Percentiles rank a stretch among this genome's conserved stretches.
These are phyloP conservation scores for Amphibolis antarctica DNA, from an alignment of 106 monocot genomes.

Conservation along the genomic window DNA sequence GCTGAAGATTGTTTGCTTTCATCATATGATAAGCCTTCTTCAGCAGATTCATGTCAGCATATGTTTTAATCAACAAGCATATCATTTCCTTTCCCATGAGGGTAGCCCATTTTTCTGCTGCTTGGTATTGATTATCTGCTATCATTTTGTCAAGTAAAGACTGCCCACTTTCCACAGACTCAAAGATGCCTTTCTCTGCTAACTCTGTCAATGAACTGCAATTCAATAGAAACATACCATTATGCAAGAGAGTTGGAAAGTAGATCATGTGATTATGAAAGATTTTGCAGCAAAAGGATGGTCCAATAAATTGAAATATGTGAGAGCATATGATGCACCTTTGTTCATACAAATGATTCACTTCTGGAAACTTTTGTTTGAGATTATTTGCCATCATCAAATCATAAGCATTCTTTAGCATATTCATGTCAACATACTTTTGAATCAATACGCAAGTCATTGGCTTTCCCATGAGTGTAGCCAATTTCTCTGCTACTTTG, in stretches of 20 bases:
- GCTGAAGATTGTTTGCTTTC: slow-evolving; percentile 51
- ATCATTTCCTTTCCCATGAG: slow-evolving; percentile 65
- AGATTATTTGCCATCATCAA: slow-evolving; percentile 64
- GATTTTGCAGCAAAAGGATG: neutral
- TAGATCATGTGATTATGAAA: neutral
- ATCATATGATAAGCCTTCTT: slow-evolving; percentile 70
- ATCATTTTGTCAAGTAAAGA: slow-evolving; percentile 61
- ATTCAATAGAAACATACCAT: neutral
- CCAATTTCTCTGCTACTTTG: slow-evolving; percentile 79
- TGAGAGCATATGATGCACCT: slow-evolving; percentile 29
- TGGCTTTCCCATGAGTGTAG: slow-evolving; percentile 59
- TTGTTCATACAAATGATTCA: slow-evolving; percentile 55
- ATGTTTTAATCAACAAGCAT: slow-evolving; percentile 63
- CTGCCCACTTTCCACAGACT: slow-evolving; percentile 25
- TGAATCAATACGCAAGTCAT: slow-evolving; percentile 55
- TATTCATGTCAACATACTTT: slow-evolving; percentile 79
- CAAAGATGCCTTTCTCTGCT: slow-evolving; percentile 58
- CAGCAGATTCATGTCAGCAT: slow-evolving; percentile 71
- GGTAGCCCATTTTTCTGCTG: slow-evolving; percentile 77
- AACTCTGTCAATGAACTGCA: slow-evolving; percentile 67
- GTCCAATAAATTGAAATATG: neutral
- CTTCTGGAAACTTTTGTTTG: slow-evolving; percentile 68
- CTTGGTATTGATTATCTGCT: slow-evolving; percentile 43
- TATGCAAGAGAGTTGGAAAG: neutral
- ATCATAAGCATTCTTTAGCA: slow-evolving; percentile 78